Conservation (phyloP, 495 filamentous ascomycete species). For the Hyaloscypha finlandica region DNA sequence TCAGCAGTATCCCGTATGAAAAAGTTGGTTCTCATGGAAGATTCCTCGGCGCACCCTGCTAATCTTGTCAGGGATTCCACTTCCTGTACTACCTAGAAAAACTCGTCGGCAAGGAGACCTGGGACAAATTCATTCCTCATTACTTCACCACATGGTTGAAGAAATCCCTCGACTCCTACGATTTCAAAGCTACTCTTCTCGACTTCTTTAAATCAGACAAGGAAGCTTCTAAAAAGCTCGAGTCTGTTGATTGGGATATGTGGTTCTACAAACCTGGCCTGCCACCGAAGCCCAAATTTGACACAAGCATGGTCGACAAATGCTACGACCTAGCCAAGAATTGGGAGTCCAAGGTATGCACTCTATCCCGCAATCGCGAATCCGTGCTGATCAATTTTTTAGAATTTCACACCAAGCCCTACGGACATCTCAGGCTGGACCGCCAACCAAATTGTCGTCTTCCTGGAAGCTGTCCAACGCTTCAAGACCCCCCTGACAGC, state of each 20-base stretch:
- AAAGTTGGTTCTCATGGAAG: slow-evolving; percentile 41
- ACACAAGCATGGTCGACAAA: slow-evolving; percentile 82
- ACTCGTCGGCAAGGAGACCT: slow-evolving; percentile 80
- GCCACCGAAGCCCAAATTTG: slow-evolving; percentile 87
- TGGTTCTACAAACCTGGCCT: slow-evolving; percentile 85
- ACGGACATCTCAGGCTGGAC: slow-evolving; percentile 72
- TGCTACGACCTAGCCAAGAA: slow-evolving; percentile 80
- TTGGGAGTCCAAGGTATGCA: slow-evolving; percentile 58
- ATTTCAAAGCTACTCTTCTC: slow-evolving; percentile 86
- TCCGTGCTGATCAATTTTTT: slow-evolving; percentile 1
- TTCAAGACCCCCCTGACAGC: slow-evolving; percentile 61
- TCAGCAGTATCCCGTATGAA: slow-evolving; percentile 81
- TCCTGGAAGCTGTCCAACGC: slow-evolving; percentile 74
- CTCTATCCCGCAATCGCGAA: slow-evolving; percentile 3
- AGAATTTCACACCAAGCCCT: slow-evolving; percentile 63
- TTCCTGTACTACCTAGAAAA: slow-evolving; percentile 85
- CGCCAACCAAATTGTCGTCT: slow-evolving; percentile 86
- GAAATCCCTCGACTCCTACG: slow-evolving; percentile 85
- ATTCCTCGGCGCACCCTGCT: neutral
- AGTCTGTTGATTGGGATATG: slow-evolving; percentile 79
- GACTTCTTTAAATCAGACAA: slow-evolving; percentile 76
- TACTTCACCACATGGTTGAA: slow-evolving; percentile 83
- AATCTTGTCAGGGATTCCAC: slow-evolving; percentile 59
- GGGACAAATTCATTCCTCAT: slow-evolving; percentile 91
- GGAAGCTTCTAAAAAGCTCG: slow-evolving; percentile 65